Evolutionary conservation across 1,284 basidiomycete species (phyloP).

Genomic region (Puccinia novopanici): DNA sequence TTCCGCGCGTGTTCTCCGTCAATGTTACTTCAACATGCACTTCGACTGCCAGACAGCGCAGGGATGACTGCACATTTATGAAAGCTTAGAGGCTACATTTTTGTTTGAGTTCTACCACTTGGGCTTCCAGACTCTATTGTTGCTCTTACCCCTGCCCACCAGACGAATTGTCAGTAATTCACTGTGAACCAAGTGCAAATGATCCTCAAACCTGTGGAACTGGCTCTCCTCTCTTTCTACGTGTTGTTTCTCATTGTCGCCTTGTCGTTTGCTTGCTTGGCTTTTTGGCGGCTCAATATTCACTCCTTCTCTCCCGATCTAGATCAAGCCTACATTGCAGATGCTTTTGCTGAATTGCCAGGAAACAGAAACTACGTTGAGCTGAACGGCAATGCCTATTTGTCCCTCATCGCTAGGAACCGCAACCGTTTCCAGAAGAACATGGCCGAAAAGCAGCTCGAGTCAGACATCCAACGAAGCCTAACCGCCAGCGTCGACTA

Average conservation of each 20-base stretch:
- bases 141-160: background rate
- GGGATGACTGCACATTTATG: background rate
- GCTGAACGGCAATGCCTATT: background rate
- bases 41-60: background rate
- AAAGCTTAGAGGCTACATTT: background rate
- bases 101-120: background rate
- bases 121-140: background rate
- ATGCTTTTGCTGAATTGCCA: background rate
- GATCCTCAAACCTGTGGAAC: conserved; percentile 5
- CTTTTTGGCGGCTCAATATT: background rate
- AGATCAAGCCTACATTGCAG: background rate
- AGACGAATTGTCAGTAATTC: background rate
- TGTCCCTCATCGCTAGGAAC: background rate
- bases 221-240: conserved; percentile 12
- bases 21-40: background rate
- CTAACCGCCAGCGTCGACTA: background rate
- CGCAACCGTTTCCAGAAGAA: conserved; percentile 7
- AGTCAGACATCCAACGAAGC: conserved; percentile 9
- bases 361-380: background rate
- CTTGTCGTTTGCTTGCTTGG: conserved; percentile 15
- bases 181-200: background rate
- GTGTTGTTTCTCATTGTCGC: conserved; percentile 2
- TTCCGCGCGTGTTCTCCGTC: background rate
- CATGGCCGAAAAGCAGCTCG: conserved; percentile 4
- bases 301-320: background rate